Evolutionary conservation across 306 rosid genomes (phyloP).

Genomic region (barrel medic (Medicago truncatula)): DNA sequence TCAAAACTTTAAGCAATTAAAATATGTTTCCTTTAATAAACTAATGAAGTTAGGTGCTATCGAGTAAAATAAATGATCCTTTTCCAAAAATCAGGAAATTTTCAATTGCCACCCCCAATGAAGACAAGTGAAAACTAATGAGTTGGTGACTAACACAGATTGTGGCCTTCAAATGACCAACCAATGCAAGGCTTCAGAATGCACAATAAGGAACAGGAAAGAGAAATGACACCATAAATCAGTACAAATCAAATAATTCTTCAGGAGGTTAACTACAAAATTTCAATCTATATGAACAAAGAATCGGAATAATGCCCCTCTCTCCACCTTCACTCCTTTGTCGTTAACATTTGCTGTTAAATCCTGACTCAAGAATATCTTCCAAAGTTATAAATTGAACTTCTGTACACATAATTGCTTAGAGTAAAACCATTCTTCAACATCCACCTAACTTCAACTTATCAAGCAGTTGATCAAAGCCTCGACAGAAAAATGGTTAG

Average conservation of each 20-base stretch:
- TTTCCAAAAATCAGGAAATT: neutral
- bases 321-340: neutral
- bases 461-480: neutral
- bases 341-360: constrained; percentile 8
- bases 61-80: neutral
- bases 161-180: neutral
- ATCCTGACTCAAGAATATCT: neutral
- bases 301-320: neutral
- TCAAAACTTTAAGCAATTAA: constrained; percentile 21
- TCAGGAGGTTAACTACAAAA: constrained; percentile 1
- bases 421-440: neutral
- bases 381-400: constrained; percentile 13
- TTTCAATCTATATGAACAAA: neutral
- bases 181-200: neutral
- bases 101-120: neutral
- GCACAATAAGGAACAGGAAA: constrained; percentile 5
- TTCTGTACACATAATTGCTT: neutral
- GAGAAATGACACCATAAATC: constrained; percentile 23
- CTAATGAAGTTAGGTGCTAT: constrained; percentile 4
- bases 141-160: neutral
- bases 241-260: neutral
- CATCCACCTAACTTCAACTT: constrained; percentile 17
- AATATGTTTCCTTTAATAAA: constrained; percentile 6
- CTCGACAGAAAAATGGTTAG: neutral
- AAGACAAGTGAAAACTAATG: neutral